Conservation (phyloP, 2,329 filamentous ascomycete species). For the Pseudogymnoascus sp. region DNA sequence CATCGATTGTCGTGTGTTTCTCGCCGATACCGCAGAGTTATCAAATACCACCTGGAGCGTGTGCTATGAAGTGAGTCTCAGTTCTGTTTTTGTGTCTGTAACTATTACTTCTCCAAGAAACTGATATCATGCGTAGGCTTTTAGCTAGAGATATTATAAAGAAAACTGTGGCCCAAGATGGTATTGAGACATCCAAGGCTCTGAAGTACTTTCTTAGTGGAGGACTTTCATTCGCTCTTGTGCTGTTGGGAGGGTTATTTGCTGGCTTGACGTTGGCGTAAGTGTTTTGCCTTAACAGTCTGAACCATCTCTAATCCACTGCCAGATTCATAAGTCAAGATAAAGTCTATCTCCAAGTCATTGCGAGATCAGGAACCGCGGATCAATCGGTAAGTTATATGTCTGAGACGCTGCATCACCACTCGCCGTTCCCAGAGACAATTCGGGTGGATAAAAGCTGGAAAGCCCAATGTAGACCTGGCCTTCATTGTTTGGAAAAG, state of each 20-base stretch:
- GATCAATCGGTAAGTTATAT: not conserved
- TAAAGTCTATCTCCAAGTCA: constrained; percentile 94
- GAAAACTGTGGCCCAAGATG: not conserved
- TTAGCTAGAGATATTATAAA: not conserved
- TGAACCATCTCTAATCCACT: not conserved
- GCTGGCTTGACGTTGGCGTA: constrained; percentile 86
- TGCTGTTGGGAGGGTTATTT: constrained; percentile 85
- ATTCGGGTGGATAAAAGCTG: too few species aligned
- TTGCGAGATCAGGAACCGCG: constrained; percentile 72
- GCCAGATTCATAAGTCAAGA: constrained; percentile 52
- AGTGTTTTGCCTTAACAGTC: constrained; percentile 28
- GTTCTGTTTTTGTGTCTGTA: not conserved
- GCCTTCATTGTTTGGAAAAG: too few species aligned
- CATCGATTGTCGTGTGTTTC: not conserved
- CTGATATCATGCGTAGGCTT: not conserved
- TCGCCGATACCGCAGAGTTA: not conserved
- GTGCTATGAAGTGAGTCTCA: not conserved
- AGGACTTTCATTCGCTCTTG: constrained; percentile 40
- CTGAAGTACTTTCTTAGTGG: not conserved
- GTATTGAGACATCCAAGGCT: not conserved
- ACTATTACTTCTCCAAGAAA: not conserved
- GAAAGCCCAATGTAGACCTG: too few species aligned
- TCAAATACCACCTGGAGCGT: not conserved
- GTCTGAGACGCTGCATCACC: not conserved
- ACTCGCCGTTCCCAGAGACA: too few species aligned